Evolutionary conservation across 495 filamentous ascomycete species (phyloP).

Genomic region (Filosporella fistucella): DNA sequence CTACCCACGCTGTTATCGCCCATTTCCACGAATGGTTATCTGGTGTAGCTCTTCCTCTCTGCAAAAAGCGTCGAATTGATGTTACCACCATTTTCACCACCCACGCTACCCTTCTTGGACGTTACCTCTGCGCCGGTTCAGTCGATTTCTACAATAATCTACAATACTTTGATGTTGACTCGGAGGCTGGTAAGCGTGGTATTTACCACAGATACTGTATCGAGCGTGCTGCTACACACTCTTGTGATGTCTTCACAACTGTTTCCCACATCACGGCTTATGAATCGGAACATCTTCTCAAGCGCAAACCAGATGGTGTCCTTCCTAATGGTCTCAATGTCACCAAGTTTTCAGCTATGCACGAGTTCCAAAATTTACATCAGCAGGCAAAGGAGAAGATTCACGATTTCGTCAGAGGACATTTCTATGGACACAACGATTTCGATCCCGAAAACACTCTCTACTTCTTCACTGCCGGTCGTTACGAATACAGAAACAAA

Average conservation of each 20-base stretch:
- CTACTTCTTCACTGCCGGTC: slow-evolving; percentile 96
- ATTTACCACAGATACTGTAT: slow-evolving; percentile 99
- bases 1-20: slow-evolving; percentile 82
- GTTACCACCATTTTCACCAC: slow-evolving; percentile 99
- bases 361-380: slow-evolving; percentile 98
- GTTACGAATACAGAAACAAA: slow-evolving; percentile 98
- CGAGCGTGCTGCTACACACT: slow-evolving; percentile 86
- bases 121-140: slow-evolving; percentile 94
- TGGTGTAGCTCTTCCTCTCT: slow-evolving; percentile 90
- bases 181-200: slow-evolving; percentile 93
- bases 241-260: slow-evolving; percentile 95
- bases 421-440: slow-evolving; percentile 98
- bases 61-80: slow-evolving; percentile 90
- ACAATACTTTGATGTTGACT: slow-evolving; percentile 93
- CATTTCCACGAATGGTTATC: slow-evolving; percentile 99
- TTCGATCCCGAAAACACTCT: slow-evolving; percentile 95
- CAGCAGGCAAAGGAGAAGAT: slow-evolving; percentile 96
- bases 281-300: slow-evolving; percentile 94
- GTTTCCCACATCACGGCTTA: slow-evolving; percentile 98
- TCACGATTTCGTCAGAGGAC: slow-evolving; percentile 94
- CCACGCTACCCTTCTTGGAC: slow-evolving; percentile 88
- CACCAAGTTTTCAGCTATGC: slow-evolving; percentile 96
- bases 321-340: slow-evolving; percentile 96
- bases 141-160: slow-evolving; percentile 99
- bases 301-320: slow-evolving; percentile 95